Percentiles rank a stretch among this genome's conserved stretches.
phyloP scores from a whole-genome alignment of 129 eudicot genomes.

The Lactuca saligna region DNA sequence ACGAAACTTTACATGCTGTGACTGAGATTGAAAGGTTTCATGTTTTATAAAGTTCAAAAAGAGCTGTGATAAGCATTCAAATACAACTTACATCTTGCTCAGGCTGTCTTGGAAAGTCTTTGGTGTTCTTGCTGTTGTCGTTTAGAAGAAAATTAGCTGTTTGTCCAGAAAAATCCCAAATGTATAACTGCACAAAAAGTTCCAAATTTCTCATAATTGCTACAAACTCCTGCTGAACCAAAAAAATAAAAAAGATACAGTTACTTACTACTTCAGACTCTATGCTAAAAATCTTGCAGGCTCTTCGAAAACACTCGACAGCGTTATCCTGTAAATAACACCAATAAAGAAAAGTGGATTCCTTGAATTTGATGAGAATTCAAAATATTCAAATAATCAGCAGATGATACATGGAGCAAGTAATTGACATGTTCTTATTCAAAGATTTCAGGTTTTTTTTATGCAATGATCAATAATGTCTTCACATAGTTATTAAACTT shows the following conservation, averaged over 20 bases:
- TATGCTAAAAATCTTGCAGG: constrained; percentile 83
- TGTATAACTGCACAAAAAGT: constrained; percentile 61
- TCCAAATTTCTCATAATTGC: constrained; percentile 9
- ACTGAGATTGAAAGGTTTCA: too few relatives aligned
- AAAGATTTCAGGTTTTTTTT: background rate
- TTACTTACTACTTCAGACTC: constrained; percentile 74
- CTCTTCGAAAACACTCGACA: constrained; percentile 85
- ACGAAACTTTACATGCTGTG: too few relatives aligned
- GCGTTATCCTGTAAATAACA: constrained; percentile 69
- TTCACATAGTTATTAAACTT: background rate
- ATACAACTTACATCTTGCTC: constrained; percentile 84
- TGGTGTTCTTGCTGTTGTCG: constrained; percentile 51
- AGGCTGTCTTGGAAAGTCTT: constrained; percentile 60
- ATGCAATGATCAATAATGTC: background rate
- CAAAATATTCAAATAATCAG: too few relatives aligned
- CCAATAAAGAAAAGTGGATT: constrained; percentile 3
- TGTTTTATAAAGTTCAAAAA: too few relatives aligned
- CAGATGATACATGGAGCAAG: background rate
- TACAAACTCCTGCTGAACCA: background rate
- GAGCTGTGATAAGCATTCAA: too few relatives aligned
- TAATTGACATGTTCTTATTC: background rate
- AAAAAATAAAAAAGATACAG: background rate
- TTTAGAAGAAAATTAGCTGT: constrained; percentile 51
- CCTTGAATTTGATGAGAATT: background rate
- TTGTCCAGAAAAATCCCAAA: constrained; percentile 95